phyloP scores from a whole-genome alignment of 176 grass and related monocot genomes.

The Thinopyrum elongatum region DNA sequence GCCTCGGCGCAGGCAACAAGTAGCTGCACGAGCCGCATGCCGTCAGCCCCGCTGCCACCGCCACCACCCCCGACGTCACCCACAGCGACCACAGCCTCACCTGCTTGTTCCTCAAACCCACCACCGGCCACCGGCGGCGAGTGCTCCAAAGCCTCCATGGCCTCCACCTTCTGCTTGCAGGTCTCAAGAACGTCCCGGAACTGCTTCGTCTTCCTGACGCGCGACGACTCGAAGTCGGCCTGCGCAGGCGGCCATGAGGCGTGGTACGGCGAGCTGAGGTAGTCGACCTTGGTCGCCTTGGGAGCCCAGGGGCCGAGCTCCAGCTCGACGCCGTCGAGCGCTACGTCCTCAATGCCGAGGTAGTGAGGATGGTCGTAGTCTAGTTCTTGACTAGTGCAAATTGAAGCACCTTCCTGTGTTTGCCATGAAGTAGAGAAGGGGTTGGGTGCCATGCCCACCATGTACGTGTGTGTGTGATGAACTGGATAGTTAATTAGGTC shows the following conservation, averaged over 20 bases:
- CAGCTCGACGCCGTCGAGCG: constrained; percentile 31
- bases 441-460: constrained; percentile 11
- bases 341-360: constrained; percentile 20
- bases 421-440: neutral
- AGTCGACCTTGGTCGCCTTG: constrained; percentile 40
- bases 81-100: neutral
- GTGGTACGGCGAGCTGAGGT: constrained; percentile 42
- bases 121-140: neutral
- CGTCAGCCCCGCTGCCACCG: neutral
- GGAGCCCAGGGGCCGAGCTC: constrained; percentile 15
- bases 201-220: constrained; percentile 37
- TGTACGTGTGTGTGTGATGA: neutral
- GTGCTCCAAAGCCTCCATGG: constrained; percentile 41
- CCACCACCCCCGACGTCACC: neutral
- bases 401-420: constrained; percentile 16
- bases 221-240: constrained; percentile 24
- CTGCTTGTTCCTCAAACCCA: neutral
- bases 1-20: constrained; percentile 78
- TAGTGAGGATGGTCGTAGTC: constrained; percentile 3
- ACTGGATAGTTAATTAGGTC: neutral
- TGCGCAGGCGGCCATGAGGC: constrained; percentile 20
- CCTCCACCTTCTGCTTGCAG: constrained; percentile 69
- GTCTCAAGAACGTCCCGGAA: constrained; percentile 46
- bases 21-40: constrained; percentile 63
- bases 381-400: constrained; percentile 21